These are phyloP conservation scores for Prunella vulgaris DNA, from an alignment of 257 asterid species.

Conservation along the genomic window DNA sequence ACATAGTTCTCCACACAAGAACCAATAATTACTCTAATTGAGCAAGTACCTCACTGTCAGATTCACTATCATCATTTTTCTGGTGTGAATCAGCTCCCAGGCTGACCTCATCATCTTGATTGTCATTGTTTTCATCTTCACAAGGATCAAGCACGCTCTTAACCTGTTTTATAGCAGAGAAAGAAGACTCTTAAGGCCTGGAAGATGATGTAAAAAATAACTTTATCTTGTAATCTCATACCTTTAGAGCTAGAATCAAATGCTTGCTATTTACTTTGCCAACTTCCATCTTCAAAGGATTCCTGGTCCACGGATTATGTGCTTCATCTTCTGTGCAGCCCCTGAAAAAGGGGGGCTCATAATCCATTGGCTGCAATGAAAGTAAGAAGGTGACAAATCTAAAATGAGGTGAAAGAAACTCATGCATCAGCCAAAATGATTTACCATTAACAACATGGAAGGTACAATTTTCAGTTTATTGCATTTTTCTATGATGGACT, in stretches of 20 bases:
- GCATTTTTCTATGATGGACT: neutral
- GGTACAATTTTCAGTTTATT: neutral
- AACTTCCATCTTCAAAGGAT: constrained; percentile 83
- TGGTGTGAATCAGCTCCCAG: constrained; percentile 63
- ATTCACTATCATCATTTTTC: constrained; percentile 47
- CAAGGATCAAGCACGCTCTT: constrained; percentile 95
- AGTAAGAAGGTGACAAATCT: constrained; percentile 7
- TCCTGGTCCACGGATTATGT: constrained; percentile 70
- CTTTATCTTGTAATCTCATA: constrained; percentile 22
- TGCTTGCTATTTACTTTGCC: constrained; percentile 92
- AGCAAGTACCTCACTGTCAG: constrained; percentile 68
- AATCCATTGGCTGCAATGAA: constrained; percentile 85
- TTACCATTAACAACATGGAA: constrained; percentile 2
- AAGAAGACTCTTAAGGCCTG: constrained; percentile 10
- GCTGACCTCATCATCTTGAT: constrained; percentile 56
- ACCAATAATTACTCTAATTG: constrained; percentile 13
- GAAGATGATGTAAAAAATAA: constrained; percentile 10
- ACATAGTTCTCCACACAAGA: neutral
- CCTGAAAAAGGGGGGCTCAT: constrained; percentile 93
- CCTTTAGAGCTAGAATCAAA: constrained; percentile 83
- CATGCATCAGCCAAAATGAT: constrained; percentile 2
- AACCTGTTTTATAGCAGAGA: constrained; percentile 46
- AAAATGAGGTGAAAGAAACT: constrained; percentile 2
- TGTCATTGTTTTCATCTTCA: constrained; percentile 75
- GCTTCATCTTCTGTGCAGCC: constrained; percentile 86